Base-by-base conservation (phyloP, 305 asterid species). In the Solanum aculeatissimum region DNA sequence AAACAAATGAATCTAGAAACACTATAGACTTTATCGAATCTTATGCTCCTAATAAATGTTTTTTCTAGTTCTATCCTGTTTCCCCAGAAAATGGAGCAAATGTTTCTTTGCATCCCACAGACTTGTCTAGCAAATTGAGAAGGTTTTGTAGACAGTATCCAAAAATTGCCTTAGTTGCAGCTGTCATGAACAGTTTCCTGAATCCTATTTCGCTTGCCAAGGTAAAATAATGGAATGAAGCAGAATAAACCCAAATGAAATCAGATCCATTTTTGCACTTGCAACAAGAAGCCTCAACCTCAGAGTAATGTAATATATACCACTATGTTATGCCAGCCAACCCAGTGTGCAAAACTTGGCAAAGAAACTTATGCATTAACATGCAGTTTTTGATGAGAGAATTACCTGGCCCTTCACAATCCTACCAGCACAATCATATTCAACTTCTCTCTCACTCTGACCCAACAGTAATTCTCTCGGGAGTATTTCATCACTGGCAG, bases 351-450 rank as follows among this genome's bases (percentile, higher is more conserved):
- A 32, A 78, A 51, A 53, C 45, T 29, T 53, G 49, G 49, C 8
- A 3, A 54, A 54, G 68, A 32, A 4, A 54, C n/a, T 78, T 42
- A 53, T 29, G 78, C 49, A 69, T 19, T 38, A 69, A 19, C 9
- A 77, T 21, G 71, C 45, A 60, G 77, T 57, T 11, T 60, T 19
- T 42, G 25, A 45, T 15, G 68, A 40, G 57, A 68, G 57, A 21
- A 43, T 75, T 94, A 97, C 99, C 98, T 94, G 99, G 84, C 99
- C 99, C 84, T 95, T 97, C 82, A 97, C 90, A 86, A 97, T 89
- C 92, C 99, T 94, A 57, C 98, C 99, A 87, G 99, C 98, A 47
- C 99, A 97, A 86, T 97, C 99, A 86, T 97, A 97, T 88, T 97
- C 99, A 62, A 97, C 94, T 85, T 92, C 95, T 83, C 85, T 91